Base-by-base conservation (phyloP, 2,329 filamentous ascomycete species). In the Cladosporium phlei region DNA sequence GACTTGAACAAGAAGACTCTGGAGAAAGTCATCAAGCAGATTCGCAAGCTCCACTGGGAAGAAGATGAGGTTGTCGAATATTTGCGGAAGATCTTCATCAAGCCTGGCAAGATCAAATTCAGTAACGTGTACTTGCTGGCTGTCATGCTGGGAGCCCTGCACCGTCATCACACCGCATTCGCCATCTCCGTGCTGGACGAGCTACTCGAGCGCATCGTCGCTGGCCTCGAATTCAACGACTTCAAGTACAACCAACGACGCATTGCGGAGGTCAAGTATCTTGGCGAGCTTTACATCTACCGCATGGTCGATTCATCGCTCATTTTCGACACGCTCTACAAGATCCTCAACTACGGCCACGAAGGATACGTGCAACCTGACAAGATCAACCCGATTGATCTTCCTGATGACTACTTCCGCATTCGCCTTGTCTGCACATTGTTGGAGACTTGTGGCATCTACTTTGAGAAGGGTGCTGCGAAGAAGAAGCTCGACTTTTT, bases 401-500 rank as follows among this genome's bases (percentile, higher is more conserved):
- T 88, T 52, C 88, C 89, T 0, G 93, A 97, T 63, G 94, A 98
- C 61, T 97, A 86, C 69, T 98, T 98, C 69, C 86, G 93, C 43
- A 90, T 97, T 60, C 88, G 93, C 9, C 75, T 98, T 27, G 83
- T 94, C 22, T 86, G 89, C 54, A 94, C 85, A 11, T 75, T 98
- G 38, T 77, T 98, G 4, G 94, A 98, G 67, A 96, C 90, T 1
- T 97, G 91, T 56, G 93, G 94, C 46, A 85, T 94, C 66, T 98
- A 91, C 70, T 98, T 96, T 59, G 93, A 93, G 66, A 85, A 91
- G 58, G 93, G 94, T 6, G 82, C 85, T 33, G 87, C 90, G 2
- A 94, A 90, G 66, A 97, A 97, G 74, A 98, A 97, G 69, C 78
- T 98, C 8, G 93, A 98, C 61, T 97, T 95, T 66, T 98, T 97